Evolutionary conservation across 129 eudicot genomes (phyloP).

Genomic region (Tagetes erecta): DNA sequence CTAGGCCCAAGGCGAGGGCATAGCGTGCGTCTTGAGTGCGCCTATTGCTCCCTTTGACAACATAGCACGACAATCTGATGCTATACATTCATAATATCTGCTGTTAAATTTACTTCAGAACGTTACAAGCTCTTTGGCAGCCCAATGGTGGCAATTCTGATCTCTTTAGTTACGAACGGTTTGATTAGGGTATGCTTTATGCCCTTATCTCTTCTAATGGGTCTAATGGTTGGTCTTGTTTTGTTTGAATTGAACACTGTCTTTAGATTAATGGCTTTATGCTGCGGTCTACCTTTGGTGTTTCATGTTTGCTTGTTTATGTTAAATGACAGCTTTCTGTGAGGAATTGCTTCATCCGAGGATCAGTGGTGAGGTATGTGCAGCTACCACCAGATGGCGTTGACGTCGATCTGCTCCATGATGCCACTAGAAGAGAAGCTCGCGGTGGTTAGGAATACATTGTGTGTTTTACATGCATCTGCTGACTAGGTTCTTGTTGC

Average conservation of each 20-base stretch:
- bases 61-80: neutral
- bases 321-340: constrained; percentile 66
- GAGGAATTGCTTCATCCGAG: constrained; percentile 98
- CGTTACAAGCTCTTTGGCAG: neutral
- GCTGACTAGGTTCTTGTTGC: constrained; percentile 28
- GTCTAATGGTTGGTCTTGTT: neutral
- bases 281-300: neutral
- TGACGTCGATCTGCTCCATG: constrained; percentile 91
- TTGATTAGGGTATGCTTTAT: neutral
- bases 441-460: constrained; percentile 68
- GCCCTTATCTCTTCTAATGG: neutral
- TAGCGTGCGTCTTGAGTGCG: too few relatives aligned
- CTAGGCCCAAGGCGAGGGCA: too few relatives aligned
- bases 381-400: constrained; percentile 99
- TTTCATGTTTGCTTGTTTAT: constrained; percentile 6
- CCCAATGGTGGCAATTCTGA: neutral
- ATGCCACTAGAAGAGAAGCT: constrained; percentile 99
- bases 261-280: neutral
- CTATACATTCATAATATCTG: neutral
- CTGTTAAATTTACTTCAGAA: neutral
- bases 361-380: constrained; percentile 95
- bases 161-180: neutral
- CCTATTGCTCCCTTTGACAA: too few relatives aligned
- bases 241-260: neutral
- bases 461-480: constrained; percentile 10